These are phyloP conservation scores for Sporisorium sorghi DNA, from an alignment of 1,284 basidiomycete genomes.

Conservation along the genomic window DNA sequence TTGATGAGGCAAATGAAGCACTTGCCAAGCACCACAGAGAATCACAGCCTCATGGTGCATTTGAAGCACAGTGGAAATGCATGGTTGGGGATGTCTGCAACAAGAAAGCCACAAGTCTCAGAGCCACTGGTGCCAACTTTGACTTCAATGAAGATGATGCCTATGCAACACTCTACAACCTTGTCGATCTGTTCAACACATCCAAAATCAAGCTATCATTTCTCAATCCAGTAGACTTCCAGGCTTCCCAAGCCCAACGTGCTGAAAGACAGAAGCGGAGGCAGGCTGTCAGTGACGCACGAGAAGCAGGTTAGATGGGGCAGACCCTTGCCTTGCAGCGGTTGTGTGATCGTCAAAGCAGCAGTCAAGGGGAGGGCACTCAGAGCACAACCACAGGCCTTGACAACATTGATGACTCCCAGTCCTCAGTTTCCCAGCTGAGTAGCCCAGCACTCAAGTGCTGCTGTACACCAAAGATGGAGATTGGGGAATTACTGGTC, in stretches of 20 bases:
- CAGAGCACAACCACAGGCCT: not conserved
- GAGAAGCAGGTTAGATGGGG: not conserved
- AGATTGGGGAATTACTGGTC: not conserved
- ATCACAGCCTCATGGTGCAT: too few relatives aligned
- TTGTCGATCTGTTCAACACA: slow-evolving; percentile 5
- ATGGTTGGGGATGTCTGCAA: not conserved
- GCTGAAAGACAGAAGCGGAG: not conserved
- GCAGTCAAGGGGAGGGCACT: too few relatives aligned
- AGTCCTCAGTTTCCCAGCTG: too few relatives aligned
- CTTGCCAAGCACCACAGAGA: too few relatives aligned
- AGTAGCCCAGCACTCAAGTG: not conserved
- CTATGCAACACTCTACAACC: not conserved
- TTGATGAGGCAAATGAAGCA: too few relatives aligned
- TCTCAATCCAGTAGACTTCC: slow-evolving; percentile 1
- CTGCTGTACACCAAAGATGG: not conserved
- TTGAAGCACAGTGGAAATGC: slow-evolving; percentile 7
- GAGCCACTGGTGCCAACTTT: slow-evolving; percentile 11
- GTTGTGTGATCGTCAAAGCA: not conserved
- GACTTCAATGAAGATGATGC: not conserved
- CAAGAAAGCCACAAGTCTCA: not conserved
- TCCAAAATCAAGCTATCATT: not conserved
- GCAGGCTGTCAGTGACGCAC: slow-evolving; percentile 4
- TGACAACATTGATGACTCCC: not conserved
- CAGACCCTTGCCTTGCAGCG: slow-evolving; percentile 6
- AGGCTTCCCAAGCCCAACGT: too few relatives aligned